Evolutionary conservation across 2,329 filamentous ascomycete species (phyloP).

Genomic region (Ascochyta fabae): DNA sequence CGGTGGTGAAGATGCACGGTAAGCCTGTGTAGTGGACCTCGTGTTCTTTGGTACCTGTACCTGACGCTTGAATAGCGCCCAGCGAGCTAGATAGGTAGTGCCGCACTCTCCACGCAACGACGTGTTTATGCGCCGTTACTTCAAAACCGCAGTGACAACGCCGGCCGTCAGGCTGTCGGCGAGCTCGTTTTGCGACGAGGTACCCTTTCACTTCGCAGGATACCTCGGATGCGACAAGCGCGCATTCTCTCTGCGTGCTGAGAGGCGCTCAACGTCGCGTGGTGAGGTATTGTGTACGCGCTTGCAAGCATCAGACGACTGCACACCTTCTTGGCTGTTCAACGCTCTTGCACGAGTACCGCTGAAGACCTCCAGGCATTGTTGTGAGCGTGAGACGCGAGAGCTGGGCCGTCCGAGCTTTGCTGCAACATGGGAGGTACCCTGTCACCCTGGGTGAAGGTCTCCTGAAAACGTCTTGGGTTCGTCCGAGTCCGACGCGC

Average conservation of each 20-base stretch:
- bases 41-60: conserved; percentile 16
- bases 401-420: too few relatives aligned
- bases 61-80: conserved; percentile 19
- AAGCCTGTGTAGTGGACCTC: conserved; percentile 9
- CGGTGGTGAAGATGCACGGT: conserved; percentile 2
- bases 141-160: conserved; percentile 25
- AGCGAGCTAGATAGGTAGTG: conserved; percentile 9
- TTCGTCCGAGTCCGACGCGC: conserved; percentile 14
- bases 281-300: too few relatives aligned
- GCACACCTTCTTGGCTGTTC: too few relatives aligned
- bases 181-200: conserved; percentile 27
- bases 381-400: too few relatives aligned
- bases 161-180: conserved; percentile 24
- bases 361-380: too few relatives aligned
- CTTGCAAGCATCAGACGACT: too few relatives aligned
- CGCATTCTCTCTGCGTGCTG: too few relatives aligned
- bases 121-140: conserved; percentile 33
- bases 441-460: conserved; percentile 23
- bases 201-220: too few relatives aligned
- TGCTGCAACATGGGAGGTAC: too few relatives aligned
- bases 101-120: conserved; percentile 33
- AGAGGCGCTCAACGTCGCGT: too few relatives aligned
- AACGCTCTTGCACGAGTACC: too few relatives aligned
- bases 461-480: conserved; percentile 26
- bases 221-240: too few relatives aligned